phyloP scores from a whole-genome alignment of 352 stramenopile genomes.

The Phytophthora kernoviae region DNA sequence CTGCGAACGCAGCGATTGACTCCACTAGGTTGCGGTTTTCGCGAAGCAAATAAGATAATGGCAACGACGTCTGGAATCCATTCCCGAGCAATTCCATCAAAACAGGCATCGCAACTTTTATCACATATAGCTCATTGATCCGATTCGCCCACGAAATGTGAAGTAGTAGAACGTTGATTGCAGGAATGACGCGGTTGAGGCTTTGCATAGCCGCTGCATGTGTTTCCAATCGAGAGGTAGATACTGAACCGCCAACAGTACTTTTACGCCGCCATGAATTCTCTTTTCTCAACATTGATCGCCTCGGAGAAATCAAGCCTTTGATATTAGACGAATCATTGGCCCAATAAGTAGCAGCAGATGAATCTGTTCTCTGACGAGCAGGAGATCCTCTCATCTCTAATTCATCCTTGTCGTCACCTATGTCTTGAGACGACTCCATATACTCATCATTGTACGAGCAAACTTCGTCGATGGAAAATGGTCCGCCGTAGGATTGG shows the following conservation, averaged over 20 bases:
- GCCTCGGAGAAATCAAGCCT: constrained; percentile 26
- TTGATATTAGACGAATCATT: constrained; percentile 14
- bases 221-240: constrained; percentile 30
- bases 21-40: constrained; percentile 78
- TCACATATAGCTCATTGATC: constrained; percentile 60
- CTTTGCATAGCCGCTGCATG: constrained; percentile 51
- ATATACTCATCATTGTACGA: constrained; percentile 55
- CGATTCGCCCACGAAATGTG: constrained; percentile 68
- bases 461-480: constrained; percentile 60
- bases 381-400: constrained; percentile 28
- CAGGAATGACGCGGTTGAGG: constrained; percentile 60
- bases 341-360: neutral
- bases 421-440: constrained; percentile 24
- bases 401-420: constrained; percentile 30
- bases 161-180: constrained; percentile 61
- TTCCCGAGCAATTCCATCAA: constrained; percentile 78
- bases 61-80: constrained; percentile 71
- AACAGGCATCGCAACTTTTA: constrained; percentile 60
- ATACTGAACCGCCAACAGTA: constrained; percentile 12
- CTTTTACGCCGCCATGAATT: constrained; percentile 36
- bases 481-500: constrained; percentile 58
- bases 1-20: constrained; percentile 65
- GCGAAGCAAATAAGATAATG: constrained; percentile 66
- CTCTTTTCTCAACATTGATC: constrained; percentile 27
- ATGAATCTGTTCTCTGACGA: constrained; percentile 21